Conservation (phyloP, 2,329 filamentous ascomycete genomes). For the Talaromyces albobiverticillius region DNA sequence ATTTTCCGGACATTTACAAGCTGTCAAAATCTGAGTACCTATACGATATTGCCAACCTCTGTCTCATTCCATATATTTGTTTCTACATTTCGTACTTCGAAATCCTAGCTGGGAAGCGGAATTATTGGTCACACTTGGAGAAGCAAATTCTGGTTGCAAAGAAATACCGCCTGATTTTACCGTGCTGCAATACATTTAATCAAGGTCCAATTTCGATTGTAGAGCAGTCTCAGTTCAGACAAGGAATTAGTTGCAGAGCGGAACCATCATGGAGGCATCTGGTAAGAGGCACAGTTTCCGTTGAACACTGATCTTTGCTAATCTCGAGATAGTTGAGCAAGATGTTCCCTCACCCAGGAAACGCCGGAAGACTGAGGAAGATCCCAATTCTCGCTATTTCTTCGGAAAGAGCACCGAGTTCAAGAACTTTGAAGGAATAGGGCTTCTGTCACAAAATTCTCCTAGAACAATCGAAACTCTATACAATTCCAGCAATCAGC, state of each 20-base stretch:
- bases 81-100: not conserved
- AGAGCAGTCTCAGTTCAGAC: not conserved
- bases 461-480: not conserved
- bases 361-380: not conserved
- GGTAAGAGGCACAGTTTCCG: not conserved
- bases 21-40: not conserved
- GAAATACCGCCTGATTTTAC: no score
- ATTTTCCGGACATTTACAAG: not conserved
- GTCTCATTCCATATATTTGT: not conserved
- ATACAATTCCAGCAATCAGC: not conserved
- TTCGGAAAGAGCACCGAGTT: not conserved
- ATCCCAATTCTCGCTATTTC: not conserved
- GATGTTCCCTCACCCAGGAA: not conserved
- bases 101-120: no score
- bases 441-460: not conserved
- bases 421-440: not conserved
- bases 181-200: not conserved
- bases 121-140: not conserved
- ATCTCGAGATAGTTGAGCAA: not conserved
- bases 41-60: not conserved
- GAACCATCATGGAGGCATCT: not conserved
- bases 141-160: not conserved
- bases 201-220: not conserved
- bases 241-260: not conserved
- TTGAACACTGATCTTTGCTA: not conserved